Conservation (phyloP, 2,329 filamentous ascomycete genomes). For the Mycosphaerella sp. region DNA sequence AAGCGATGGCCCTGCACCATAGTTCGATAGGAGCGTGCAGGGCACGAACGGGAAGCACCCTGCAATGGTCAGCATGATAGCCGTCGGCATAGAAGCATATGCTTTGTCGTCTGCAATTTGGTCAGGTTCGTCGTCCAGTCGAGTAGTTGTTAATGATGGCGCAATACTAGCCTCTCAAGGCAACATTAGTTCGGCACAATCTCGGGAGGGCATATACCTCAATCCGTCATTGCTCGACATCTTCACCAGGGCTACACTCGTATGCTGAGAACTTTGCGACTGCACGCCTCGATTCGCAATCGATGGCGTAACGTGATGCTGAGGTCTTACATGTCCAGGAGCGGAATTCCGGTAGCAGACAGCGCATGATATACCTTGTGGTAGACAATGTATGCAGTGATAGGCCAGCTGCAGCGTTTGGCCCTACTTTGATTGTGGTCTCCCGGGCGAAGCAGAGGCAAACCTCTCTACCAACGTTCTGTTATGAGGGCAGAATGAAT, state of each 20-base stretch:
- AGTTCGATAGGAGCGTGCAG: neutral
- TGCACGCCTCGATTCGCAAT: neutral
- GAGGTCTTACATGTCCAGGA: neutral
- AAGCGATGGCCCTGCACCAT: slow-evolving; percentile 7
- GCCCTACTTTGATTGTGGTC: neutral
- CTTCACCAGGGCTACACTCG: neutral
- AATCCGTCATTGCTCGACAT: neutral
- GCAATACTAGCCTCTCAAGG: slow-evolving; percentile 3
- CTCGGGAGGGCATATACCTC: neutral
- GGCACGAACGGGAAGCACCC: neutral
- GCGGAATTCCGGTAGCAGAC: neutral
- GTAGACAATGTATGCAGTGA: neutral
- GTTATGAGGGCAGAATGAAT: slow-evolving; percentile 7
- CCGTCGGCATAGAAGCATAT: neutral
- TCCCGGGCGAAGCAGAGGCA: neutral
- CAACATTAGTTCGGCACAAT: slow-evolving; percentile 6
- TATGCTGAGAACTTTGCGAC: neutral
- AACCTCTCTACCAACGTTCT: neutral
- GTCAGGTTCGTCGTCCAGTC: neutral
- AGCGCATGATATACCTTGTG: neutral
- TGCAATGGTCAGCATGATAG: neutral
- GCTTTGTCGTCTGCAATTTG: neutral
- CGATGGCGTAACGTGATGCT: neutral
- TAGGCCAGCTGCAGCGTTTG: slow-evolving; percentile 1
- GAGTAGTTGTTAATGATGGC: slow-evolving; percentile 2